Evolutionary conservation across 1,284 basidiomycete species (phyloP), one percentile per base, ranked within the genome.

Genomic region (Violaceomyces palustris): DNA sequence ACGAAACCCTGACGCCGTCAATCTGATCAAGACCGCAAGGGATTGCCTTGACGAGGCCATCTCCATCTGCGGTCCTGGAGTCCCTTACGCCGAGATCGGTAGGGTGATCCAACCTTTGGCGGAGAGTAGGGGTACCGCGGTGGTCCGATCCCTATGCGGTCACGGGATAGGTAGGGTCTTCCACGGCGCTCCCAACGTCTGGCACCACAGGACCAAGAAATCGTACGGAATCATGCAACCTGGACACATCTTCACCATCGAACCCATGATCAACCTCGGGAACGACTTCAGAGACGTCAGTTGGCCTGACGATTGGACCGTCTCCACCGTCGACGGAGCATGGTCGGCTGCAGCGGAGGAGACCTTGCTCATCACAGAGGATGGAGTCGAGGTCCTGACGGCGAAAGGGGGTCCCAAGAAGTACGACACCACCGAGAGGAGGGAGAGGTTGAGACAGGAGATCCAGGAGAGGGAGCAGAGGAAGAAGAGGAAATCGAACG

Each of bases 101-200:
- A 75, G 74, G 14, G 83, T 83, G 0, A 92, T 96, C 35, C 80
- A 87, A 67, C 72, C 75, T 0, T 69, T 75, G 23, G 76, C 75
- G 0, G 67, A 69, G 33, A 54, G 58, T 26, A 62, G 75, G 39
- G 78, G 78, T 0, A 81, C 79, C 56, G 84, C 80, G 2, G 79
- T 91, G 19, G 90, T 86, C 31, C 32, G 26, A 27, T 21, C 24
- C 21, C 6, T 36, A n/a, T 10, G n/a, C 18, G 11, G 21, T 0
- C 91, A 94, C 73, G 90, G 91, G 0, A 93, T 96, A 45, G 88
- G 89, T 1, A 79, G 76, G 17, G 78, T 79, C 11, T 96, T 94
- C 67, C 91, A 96, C 71, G 78, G 82, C 14, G 78, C 82, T 19
- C 91, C 91, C 0, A 91, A 85, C 82, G 86, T 96, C 60, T 74